phyloP scores from a whole-genome alignment of 768 basidiomycete species.

The Tulasnella calospora region DNA sequence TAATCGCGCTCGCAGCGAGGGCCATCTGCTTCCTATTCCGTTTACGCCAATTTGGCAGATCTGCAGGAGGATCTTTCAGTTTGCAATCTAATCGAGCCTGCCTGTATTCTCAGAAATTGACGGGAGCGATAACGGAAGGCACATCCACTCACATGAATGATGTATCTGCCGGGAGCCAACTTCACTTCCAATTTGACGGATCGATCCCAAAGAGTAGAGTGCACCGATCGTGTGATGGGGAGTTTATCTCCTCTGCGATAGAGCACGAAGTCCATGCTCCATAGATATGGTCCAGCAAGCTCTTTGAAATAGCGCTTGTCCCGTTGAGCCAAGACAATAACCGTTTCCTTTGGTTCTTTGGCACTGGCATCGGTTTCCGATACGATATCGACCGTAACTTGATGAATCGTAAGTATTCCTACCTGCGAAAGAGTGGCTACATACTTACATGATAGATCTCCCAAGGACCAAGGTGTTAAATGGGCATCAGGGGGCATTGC shows the following conservation, averaged over 20 bases:
- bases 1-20: neutral
- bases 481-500: conserved; percentile 43
- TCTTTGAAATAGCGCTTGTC: conserved; percentile 50
- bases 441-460: conserved; percentile 53
- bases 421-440: neutral
- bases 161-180: conserved; percentile 34
- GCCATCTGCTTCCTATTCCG: conserved; percentile 1
- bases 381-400: conserved; percentile 48
- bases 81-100: neutral
- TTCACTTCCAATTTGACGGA: conserved; percentile 32
- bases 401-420: neutral
- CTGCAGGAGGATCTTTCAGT: neutral
- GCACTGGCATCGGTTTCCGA: neutral
- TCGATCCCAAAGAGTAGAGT: conserved; percentile 32
- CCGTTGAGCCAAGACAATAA: conserved; percentile 51
- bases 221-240: conserved; percentile 11
- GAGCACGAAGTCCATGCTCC: conserved; percentile 50
- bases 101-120: neutral
- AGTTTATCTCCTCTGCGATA: conserved; percentile 38
- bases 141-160: conserved; percentile 33
- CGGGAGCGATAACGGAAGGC: too few species aligned
- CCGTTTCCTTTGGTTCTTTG: conserved; percentile 37
- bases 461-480: conserved; percentile 49
- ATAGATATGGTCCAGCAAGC: conserved; percentile 43
- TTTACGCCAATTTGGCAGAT: neutral